phyloP scores from a whole-genome alignment of 2,329 filamentous ascomycete genomes.

The Cordyceps militaris region DNA sequence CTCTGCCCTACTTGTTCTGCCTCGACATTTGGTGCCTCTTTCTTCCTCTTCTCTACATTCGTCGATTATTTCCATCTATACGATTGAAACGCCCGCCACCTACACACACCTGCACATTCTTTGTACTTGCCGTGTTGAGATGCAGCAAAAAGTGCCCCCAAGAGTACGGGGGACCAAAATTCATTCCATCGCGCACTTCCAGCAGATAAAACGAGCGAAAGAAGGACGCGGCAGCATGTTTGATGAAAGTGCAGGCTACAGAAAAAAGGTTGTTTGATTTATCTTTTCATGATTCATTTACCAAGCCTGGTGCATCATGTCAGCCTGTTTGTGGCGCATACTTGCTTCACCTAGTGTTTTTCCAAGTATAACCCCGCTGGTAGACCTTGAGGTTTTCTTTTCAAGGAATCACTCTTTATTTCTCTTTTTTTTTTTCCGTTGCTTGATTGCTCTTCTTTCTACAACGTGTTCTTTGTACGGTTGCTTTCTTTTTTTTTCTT shows the following conservation, averaged over 20 bases:
- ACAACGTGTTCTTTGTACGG: neutral
- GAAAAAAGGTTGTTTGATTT: neutral
- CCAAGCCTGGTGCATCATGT: neutral
- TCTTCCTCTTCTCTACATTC: neutral
- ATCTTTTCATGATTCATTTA: neutral
- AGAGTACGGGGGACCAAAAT: neutral
- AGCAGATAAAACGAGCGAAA: neutral
- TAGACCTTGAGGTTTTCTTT: neutral
- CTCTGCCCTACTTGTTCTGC: neutral
- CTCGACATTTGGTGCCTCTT: neutral
- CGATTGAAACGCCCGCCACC: slow-evolving; percentile 6
- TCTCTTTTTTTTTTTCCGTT: neutral
- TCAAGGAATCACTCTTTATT: neutral
- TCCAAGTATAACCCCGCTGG: neutral
- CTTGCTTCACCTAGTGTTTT: neutral
- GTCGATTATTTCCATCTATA: slow-evolving; percentile 1
- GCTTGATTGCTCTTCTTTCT: neutral
- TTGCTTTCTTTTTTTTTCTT: neutral
- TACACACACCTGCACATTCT: neutral
- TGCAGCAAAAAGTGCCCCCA: neutral
- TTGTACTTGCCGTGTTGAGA: neutral
- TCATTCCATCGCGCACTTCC: neutral
- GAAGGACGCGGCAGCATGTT: slow-evolving; percentile 2
- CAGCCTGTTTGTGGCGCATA: neutral
- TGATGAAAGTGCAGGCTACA: neutral